Conservation (phyloP, 2,329 filamentous ascomycete genomes). For the Aspergillus transmontanensis region DNA sequence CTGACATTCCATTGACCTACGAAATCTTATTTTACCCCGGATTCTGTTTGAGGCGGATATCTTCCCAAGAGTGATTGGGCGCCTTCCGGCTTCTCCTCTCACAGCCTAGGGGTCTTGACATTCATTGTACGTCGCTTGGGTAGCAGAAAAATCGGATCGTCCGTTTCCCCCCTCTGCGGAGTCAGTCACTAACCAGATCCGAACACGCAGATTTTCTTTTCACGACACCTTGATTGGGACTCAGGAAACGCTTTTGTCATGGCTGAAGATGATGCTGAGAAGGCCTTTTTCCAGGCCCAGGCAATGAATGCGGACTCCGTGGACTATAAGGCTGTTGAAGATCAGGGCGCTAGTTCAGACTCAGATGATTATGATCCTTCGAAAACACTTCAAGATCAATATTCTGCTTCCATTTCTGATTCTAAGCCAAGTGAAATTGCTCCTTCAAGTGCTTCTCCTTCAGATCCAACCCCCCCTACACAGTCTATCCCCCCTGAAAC, state of each 20-base stretch:
- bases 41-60: background rate
- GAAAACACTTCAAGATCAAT: constrained; percentile 49
- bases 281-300: constrained; percentile 56
- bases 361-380: constrained; percentile 60
- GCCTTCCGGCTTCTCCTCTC: background rate
- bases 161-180: background rate
- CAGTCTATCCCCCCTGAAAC: constrained; percentile 28
- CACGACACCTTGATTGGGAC: constrained; percentile 13
- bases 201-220: constrained; percentile 4
- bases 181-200: constrained; percentile 7
- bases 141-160: constrained; percentile 1
- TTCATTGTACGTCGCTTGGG: background rate
- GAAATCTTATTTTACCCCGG: background rate
- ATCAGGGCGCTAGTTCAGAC: constrained; percentile 55
- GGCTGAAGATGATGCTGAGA: constrained; percentile 57
- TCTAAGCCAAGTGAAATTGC: constrained; percentile 33
- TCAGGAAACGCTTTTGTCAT: constrained; percentile 35
- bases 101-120: background rate
- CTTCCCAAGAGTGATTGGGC: background rate
- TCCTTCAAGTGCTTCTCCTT: constrained; percentile 27
- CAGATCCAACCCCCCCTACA: constrained; percentile 26
- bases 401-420: constrained; percentile 35
- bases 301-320: constrained; percentile 43
- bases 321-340: constrained; percentile 50
- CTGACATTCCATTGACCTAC: constrained; percentile 14